Conservation (phyloP, 805 yeast genomes). For the Candida stauntonica region DNA sequence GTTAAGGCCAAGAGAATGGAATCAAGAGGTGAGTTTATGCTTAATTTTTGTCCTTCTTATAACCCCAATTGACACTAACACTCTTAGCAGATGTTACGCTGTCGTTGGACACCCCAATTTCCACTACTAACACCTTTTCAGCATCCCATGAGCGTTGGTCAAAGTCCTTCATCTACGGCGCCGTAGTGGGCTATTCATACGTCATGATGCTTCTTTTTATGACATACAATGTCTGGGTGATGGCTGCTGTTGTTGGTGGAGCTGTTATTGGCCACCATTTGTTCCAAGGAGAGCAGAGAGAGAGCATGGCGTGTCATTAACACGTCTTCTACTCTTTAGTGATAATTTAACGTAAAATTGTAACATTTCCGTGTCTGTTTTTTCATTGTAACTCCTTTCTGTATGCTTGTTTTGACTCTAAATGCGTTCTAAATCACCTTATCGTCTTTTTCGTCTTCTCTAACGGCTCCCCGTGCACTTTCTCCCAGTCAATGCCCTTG, state of each 20-base stretch:
- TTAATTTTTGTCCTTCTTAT: no score
- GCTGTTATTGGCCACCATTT: conserved; percentile 64
- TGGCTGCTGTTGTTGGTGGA: conserved; percentile 69
- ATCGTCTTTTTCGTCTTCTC: conserved; percentile 25
- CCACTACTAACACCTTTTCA: conserved; percentile 8
- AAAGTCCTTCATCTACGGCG: conserved; percentile 48
- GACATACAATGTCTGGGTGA: conserved; percentile 85
- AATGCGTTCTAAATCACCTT: conserved; percentile 7
- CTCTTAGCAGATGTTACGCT: conserved; percentile 6
- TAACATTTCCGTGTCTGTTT: neutral
- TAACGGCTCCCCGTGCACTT: conserved; percentile 23
- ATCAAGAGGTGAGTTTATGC: conserved; percentile 18
- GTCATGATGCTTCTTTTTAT: conserved; percentile 75
- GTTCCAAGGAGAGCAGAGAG: conserved; percentile 41
- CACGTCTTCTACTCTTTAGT: neutral
- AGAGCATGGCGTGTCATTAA: conserved; percentile 27
- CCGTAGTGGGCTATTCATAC: conserved; percentile 67
- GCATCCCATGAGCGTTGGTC: conserved; percentile 24
- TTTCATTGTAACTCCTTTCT: neutral
- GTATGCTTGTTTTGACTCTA: neutral
- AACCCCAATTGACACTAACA: no score
- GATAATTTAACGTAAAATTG: neutral
- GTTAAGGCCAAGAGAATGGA: conserved; percentile 17
- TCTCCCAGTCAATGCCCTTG: conserved; percentile 32
- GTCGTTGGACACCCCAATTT: conserved; percentile 1